Evolutionary conservation across 2,329 filamentous ascomycete genomes (phyloP), one percentile per base, ranked within the genome.

Genomic region (Phyllachora maydis): DNA sequence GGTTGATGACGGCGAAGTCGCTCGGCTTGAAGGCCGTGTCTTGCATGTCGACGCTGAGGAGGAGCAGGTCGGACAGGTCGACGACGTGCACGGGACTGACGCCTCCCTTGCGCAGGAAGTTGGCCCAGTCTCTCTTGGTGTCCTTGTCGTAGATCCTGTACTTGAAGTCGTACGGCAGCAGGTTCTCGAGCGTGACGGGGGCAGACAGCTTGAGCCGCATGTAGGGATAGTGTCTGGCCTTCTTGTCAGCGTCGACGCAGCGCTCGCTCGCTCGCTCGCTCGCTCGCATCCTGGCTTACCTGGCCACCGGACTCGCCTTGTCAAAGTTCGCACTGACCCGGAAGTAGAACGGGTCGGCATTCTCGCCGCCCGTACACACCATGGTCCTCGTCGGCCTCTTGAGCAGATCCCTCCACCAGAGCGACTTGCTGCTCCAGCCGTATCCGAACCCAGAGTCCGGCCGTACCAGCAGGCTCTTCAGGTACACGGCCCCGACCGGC

Each of bases 131-230:
- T 43, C 90, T 92, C 56, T 85, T 90, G 0, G 83, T 93, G 45
- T 92, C 90, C 53, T 90, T 93, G 54, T 98, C 88, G 41, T 95
- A 98, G 26, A 98, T 95, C 26, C 85, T 71, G 46, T 98, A 98
- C 48, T 98, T 95, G 66, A 98, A 98, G 47, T 98, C 88, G 41
- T 88, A 95, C 0, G 88, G 88, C 18, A 98, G 52, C 20, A 98
- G 54, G 34, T 98, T 98, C 45, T 98, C 85, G 4, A 98, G 62
- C 23, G 92, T 85, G 9, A 98, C 68, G 0, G 90, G 88, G 1
- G 88, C 85, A 13, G 81, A 91, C 3, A 98, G 63, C 34, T 83
- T 78, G 33, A 98, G 61, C 28, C 70, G 72, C 88, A 98, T 95
- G 45, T 88, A 88, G 0, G 88, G 88, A 41, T 98, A 98, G 30